Percentiles rank a stretch among this genome's conserved stretches.
Evolutionary conservation across 1,139 yeast species (phyloP).

Genomic region (Pichia sp.): DNA sequence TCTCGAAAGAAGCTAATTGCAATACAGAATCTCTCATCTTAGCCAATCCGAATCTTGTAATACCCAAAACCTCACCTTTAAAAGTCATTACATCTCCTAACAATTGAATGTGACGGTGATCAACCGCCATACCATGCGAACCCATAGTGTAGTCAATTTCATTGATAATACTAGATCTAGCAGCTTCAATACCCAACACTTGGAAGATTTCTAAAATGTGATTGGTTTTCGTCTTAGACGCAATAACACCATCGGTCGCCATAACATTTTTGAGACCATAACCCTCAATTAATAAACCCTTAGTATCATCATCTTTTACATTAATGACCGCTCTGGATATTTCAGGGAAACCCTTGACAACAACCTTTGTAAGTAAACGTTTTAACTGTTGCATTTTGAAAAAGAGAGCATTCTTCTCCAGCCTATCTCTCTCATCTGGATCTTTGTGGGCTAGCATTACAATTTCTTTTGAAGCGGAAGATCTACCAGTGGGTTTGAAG

Average conservation of each 20-base stretch:
- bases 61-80: constrained; percentile 97
- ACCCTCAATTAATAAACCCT: constrained; percentile 93
- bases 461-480: constrained; percentile 44
- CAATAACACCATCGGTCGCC: constrained; percentile 96
- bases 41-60: constrained; percentile 94
- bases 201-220: constrained; percentile 86
- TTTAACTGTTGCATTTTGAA: constrained; percentile 87
- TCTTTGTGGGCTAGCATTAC: constrained; percentile 36
- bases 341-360: constrained; percentile 88
- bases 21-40: constrained; percentile 98
- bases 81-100: constrained; percentile 98
- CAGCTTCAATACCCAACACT: constrained; percentile 97
- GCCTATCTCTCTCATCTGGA: constrained; percentile 31
- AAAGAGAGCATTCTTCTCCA: constrained; percentile 46
- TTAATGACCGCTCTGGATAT: constrained; percentile 95
- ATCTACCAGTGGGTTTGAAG: constrained; percentile 33
- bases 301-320: constrained; percentile 79
- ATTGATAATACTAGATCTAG: constrained; percentile 83
- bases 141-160: constrained; percentile 98
- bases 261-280: constrained; percentile 94
- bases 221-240: constrained; percentile 81
- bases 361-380: constrained; percentile 78
- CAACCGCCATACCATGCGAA: constrained; percentile 99
- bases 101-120: constrained; percentile 97
- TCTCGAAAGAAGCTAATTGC: constrained; percentile 95